Percentiles rank a stretch among this genome's conserved stretches.
Evolutionary conservation across 164 flowering plant genomes (phyloP).

Genomic region (Vitis riparia): DNA sequence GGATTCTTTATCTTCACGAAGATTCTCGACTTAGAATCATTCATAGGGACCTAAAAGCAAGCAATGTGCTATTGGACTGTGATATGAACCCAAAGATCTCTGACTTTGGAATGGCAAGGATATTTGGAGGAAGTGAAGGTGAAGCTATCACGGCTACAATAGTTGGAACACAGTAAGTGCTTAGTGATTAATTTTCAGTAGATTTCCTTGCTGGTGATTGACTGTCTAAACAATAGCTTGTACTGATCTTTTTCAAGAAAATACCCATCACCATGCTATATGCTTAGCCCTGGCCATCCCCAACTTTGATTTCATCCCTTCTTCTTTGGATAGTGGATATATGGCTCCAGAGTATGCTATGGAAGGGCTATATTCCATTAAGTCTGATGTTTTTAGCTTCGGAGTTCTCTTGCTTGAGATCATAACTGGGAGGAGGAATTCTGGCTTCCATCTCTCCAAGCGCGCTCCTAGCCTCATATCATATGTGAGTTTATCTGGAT

Average conservation of each 20-base stretch:
- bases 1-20: slow-evolving; percentile 39
- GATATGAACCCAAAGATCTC: slow-evolving; percentile 45
- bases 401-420: slow-evolving; percentile 42
- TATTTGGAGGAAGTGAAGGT: slow-evolving; percentile 26
- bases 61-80: slow-evolving; percentile 28
- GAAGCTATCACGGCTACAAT: slow-evolving; percentile 33
- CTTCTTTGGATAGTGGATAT: slow-evolving; percentile 18
- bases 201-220: too few species aligned
- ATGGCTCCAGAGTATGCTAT: slow-evolving; percentile 45
- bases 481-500: slow-evolving; percentile 9
- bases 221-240: too few species aligned
- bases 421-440: slow-evolving; percentile 30
- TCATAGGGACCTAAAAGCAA: slow-evolving; percentile 37
- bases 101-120: slow-evolving; percentile 54
- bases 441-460: slow-evolving; percentile 16
- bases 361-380: slow-evolving; percentile 31
- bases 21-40: slow-evolving; percentile 39
- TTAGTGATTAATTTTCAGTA: too few species aligned
- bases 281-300: too few species aligned
- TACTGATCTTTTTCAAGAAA: too few species aligned
- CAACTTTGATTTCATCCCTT: neutral
- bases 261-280: too few species aligned
- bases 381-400: slow-evolving; percentile 37
- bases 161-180: slow-evolving; percentile 47
- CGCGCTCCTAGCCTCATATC: slow-evolving; percentile 18